phyloP scores from a whole-genome alignment of 2,329 filamentous ascomycete genomes.

The Dryadomyces quercus-mongolicae region DNA sequence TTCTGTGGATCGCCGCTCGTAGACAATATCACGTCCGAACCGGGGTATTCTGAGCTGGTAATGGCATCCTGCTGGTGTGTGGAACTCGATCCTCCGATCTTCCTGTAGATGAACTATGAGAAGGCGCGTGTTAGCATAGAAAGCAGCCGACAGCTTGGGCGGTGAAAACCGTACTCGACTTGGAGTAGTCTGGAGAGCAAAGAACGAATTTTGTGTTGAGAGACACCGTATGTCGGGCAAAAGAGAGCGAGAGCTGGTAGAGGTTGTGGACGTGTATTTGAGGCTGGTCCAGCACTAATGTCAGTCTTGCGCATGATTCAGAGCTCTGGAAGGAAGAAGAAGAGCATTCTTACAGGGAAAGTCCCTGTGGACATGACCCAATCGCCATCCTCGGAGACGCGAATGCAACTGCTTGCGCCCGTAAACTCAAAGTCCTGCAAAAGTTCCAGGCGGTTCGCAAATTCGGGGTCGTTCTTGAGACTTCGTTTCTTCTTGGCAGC shows the following conservation, averaged over 20 bases:
- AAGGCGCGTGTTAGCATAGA: background rate
- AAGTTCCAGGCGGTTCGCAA: constrained; percentile 84
- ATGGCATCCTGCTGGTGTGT: constrained; percentile 78
- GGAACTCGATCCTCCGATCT: constrained; percentile 85
- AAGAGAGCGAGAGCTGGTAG: constrained; percentile 87
- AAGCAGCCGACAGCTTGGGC: constrained; percentile 26
- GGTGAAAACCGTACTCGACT: constrained; percentile 39
- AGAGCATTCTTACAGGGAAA: constrained; percentile 39
- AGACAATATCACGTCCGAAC: constrained; percentile 82
- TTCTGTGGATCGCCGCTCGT: constrained; percentile 72
- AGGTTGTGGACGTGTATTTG: constrained; percentile 96
- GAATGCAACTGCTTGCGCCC: constrained; percentile 66
- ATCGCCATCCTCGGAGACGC: constrained; percentile 87
- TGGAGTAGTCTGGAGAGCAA: constrained; percentile 82
- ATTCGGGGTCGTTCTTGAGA: constrained; percentile 85
- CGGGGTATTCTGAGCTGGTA: constrained; percentile 81
- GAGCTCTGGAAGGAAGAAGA: too few relatives aligned
- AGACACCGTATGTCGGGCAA: constrained; percentile 78
- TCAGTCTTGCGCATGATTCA: too few relatives aligned
- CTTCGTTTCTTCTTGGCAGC: constrained; percentile 79
- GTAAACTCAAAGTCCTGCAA: constrained; percentile 98
- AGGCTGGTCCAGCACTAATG: constrained; percentile 4
- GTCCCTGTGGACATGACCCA: constrained; percentile 94
- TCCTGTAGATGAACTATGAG: constrained; percentile 75
- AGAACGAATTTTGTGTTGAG: constrained; percentile 87